Base-by-base conservation (phyloP, 495 filamentous ascomycete species). In the Xylaria telfairii region DNA sequence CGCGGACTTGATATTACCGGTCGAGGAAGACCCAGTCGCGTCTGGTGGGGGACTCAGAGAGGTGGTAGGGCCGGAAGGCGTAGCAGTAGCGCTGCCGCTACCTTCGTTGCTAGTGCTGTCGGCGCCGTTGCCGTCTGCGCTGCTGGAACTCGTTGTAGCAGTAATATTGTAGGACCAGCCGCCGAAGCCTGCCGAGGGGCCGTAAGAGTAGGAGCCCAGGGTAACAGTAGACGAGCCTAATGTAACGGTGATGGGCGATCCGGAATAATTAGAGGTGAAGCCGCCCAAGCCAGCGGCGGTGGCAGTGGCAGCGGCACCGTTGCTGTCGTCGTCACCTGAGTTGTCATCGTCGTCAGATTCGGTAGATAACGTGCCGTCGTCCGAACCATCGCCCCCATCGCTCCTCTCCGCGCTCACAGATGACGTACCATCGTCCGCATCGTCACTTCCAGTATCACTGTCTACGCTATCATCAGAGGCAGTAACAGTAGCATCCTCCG, bases 51-150 rank as follows among this genome's bases (percentile, higher is more conserved):
- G 59, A 56, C 71, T 72, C 64, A 73, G 72, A 10, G 74, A 73
- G 44, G 69, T 63, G 39, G 65, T 77, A 3, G 76, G 76, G 46
- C 74, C 76, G 0, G 67, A 68, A 3, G 75, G 76, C 3, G 70
- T 70, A 47, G 73, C 76, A 17, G 74, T 77, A 6, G 76, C 75
- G 4, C 44, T 13, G 66, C 72, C 34, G 65, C 51, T 64, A 10
- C 24, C 21, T 1, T 10, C 65, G 8, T 21, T 39, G 19, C 53
- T 69, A 1, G 71, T 74, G 15, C 54, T 60, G 7, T 53, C 8
- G 19, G 72, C 74, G 21, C 61, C 62, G 62, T 74, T 76, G 34
- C 32, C 57, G 1, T 47, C 51, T 1, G 70, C 65, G 1, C 64
- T 67, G 64, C 13, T 64, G 34, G 26, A 41, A 1, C 61, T 53